A percentile compares a stretch with the other conserved stretches of the same genome.
These are phyloP conservation scores for Tilletia walkeri DNA, from an alignment of 1,284 basidiomycete species.

Conservation along the genomic window DNA sequence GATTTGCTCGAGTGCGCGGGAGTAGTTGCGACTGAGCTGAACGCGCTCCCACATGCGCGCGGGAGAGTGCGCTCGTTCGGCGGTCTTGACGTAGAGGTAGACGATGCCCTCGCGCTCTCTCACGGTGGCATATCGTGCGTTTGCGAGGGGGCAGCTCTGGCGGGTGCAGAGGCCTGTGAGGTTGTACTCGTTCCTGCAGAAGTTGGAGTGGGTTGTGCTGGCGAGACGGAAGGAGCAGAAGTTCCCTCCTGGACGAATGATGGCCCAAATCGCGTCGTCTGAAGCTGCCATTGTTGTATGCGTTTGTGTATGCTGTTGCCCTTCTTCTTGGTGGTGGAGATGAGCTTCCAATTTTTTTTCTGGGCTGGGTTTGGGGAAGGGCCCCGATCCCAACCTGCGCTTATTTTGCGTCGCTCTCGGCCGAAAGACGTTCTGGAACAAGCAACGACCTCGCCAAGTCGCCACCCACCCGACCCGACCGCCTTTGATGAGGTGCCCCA, in stretches of 20 bases:
- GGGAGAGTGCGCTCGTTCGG: conserved; percentile 92
- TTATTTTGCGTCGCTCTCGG: too few species aligned
- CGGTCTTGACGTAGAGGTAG: conserved; percentile 97
- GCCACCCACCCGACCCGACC: too few species aligned
- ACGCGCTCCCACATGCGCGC: conserved; percentile 97
- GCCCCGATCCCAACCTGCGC: too few species aligned
- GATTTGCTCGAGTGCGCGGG: conserved; percentile 75
- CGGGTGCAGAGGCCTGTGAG: conserved; percentile 94
- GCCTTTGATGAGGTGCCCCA: too few species aligned
- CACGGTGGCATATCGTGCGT: conserved; percentile 94
- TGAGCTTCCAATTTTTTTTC: too few species aligned
- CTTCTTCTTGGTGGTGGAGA: too few species aligned
- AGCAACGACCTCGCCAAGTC: too few species aligned
- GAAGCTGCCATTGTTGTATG: conserved; percentile 22
- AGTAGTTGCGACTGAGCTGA: conserved; percentile 88
- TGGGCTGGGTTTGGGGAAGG: too few species aligned
- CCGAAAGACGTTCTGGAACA: too few species aligned
- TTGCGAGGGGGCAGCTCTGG: conserved; percentile 94
- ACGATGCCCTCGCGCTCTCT: conserved; percentile 88
- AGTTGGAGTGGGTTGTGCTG: conserved; percentile 62
- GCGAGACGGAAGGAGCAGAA: conserved; percentile 55
- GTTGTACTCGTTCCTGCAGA: conserved; percentile 98
- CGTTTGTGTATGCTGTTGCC: too few species aligned
- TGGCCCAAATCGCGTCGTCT: conserved; percentile 54
- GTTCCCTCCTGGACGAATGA: conserved; percentile 44